phyloP scores from a whole-genome alignment of 345 rosid species.

The Lagerstroemia speciosa region DNA sequence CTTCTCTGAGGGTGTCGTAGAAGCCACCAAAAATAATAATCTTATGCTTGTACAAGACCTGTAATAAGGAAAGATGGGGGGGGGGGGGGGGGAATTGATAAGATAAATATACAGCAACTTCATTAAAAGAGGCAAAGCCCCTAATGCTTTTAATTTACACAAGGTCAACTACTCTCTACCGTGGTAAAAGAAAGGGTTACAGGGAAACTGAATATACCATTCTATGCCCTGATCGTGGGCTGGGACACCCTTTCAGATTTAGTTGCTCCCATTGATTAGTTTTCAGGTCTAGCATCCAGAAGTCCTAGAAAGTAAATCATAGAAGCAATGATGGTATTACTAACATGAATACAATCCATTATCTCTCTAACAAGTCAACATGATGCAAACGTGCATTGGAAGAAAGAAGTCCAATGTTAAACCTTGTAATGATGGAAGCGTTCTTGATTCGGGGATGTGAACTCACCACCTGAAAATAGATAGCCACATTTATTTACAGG shows the following conservation, averaged over 20 bases:
- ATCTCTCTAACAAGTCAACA: not conserved
- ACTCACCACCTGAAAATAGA: conserved; percentile 67
- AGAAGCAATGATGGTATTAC: not conserved
- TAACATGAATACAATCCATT: not conserved
- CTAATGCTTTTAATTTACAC: not conserved
- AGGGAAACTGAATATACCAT: conserved; percentile 46
- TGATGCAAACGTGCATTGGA: not conserved
- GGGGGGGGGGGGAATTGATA: not conserved
- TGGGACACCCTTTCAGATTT: conserved; percentile 83
- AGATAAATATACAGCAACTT: not conserved
- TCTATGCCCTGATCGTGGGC: conserved; percentile 94
- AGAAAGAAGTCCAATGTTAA: not conserved
- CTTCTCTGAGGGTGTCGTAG: conserved; percentile 97
- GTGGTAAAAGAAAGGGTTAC: not conserved
- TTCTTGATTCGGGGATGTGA: conserved; percentile 95
- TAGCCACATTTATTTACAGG: not conserved
- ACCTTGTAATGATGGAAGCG: conserved; percentile 97
- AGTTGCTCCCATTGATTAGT: conserved; percentile 94
- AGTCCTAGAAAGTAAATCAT: conserved; percentile 41
- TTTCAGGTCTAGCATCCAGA: conserved; percentile 89
- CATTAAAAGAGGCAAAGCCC: not conserved
- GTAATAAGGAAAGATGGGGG: conserved; percentile 14
- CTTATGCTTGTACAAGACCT: conserved; percentile 94
- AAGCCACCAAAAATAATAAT: conserved; percentile 91
- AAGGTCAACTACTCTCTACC: not conserved